phyloP scores from a whole-genome alignment of 768 basidiomycete species.

The Sporobolomyces phaffii region DNA sequence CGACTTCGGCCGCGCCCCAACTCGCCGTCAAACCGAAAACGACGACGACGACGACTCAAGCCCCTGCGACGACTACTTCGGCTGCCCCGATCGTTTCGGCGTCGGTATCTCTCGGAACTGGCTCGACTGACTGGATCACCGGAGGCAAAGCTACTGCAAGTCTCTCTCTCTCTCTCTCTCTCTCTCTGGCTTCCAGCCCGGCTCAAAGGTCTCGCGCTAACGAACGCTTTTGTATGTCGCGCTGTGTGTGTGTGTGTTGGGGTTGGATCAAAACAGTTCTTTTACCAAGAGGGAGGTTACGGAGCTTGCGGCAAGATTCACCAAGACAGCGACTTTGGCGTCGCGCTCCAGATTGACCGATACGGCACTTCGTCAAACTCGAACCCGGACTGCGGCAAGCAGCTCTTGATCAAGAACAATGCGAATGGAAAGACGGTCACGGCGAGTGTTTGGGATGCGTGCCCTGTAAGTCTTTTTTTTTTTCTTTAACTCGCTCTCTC shows the following conservation, averaged over 20 bases:
- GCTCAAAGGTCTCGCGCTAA: constrained; percentile 37
- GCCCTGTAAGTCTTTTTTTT: constrained; percentile 50
- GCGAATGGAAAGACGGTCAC: constrained; percentile 53
- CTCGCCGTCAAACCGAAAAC: background rate
- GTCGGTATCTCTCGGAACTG: background rate
- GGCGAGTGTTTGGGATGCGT: constrained; percentile 69
- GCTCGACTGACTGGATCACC: constrained; percentile 2
- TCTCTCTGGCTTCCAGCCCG: constrained; percentile 28
- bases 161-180: constrained; percentile 37
- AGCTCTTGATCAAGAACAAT: constrained; percentile 59
- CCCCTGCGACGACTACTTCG: constrained; percentile 2
- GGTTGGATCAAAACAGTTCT: constrained; percentile 42
- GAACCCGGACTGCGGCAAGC: constrained; percentile 48
- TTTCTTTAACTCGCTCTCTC: too few relatives aligned
- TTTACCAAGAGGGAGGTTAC: constrained; percentile 63
- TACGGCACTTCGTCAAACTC: constrained; percentile 30
- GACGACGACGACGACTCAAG: constrained; percentile 14
- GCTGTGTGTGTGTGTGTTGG: too few relatives aligned
- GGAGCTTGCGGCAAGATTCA: constrained; percentile 71
- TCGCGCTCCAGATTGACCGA: constrained; percentile 55
- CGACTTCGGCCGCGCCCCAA: constrained; percentile 4
- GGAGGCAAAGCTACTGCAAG: constrained; percentile 21
- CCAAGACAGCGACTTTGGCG: constrained; percentile 50
- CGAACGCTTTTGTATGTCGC: background rate
- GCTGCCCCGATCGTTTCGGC: constrained; percentile 4